These are phyloP conservation scores for Aspergillus sp. DNA, from an alignment of 2,329 filamentous ascomycete genomes.

Conservation along the genomic window DNA sequence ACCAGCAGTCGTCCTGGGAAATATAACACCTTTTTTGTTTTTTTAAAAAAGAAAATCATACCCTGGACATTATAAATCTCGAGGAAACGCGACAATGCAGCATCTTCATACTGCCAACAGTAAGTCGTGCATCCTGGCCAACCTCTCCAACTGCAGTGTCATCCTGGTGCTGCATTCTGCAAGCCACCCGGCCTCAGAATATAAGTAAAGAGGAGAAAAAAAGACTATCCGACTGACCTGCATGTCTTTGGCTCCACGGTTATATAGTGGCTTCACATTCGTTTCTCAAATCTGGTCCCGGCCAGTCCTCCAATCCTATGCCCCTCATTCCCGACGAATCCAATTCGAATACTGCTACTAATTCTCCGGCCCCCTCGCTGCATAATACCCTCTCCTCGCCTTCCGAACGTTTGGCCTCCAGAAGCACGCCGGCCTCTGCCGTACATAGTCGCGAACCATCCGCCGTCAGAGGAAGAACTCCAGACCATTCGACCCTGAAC, in stretches of 20 bases:
- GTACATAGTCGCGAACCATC: constrained; percentile 40
- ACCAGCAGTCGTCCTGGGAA: too few relatives aligned
- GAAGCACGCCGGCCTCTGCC: constrained; percentile 30
- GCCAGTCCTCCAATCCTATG: constrained; percentile 26
- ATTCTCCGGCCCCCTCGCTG: constrained; percentile 16
- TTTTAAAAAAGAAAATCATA: too few relatives aligned
- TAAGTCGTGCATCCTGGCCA: constrained; percentile 10
- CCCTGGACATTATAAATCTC: too few relatives aligned
- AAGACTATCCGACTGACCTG: neutral
- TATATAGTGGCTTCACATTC: constrained; percentile 30
- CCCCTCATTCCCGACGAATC: constrained; percentile 36
- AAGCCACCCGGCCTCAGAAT: neutral
- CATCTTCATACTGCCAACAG: constrained; percentile 10
- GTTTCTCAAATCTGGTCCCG: constrained; percentile 29
- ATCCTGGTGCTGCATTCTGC: neutral
- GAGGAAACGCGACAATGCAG: too few relatives aligned
- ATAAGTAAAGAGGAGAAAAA: neutral
- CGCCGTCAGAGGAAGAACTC: constrained; percentile 34
- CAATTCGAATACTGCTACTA: constrained; percentile 2
- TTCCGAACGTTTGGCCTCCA: constrained; percentile 29
- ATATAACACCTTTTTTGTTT: too few relatives aligned
- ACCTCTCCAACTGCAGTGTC: too few relatives aligned
- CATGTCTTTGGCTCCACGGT: neutral
- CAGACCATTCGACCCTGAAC: constrained; percentile 27
- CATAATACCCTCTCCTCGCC: constrained; percentile 31